These are phyloP conservation scores for Talaromyces funiculosus DNA, from an alignment of 2,329 filamentous ascomycete species.

Conservation along the genomic window DNA sequence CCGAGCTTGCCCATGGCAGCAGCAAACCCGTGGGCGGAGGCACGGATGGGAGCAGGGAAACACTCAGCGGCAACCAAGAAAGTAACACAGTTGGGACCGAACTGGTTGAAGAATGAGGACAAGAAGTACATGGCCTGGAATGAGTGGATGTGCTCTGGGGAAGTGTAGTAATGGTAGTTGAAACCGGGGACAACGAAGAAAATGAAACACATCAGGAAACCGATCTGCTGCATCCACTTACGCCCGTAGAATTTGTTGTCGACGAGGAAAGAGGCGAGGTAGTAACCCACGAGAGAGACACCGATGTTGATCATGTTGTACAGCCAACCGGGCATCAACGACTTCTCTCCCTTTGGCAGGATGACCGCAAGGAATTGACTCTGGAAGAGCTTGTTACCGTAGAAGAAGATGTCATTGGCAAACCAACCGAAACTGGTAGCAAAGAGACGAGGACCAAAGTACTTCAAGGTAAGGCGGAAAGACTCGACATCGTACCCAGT, in stretches of 20 bases:
- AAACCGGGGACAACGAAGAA: constrained; percentile 90
- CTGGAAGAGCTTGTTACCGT: constrained; percentile 98
- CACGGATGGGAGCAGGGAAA: constrained; percentile 90
- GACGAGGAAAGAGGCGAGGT: constrained; percentile 79
- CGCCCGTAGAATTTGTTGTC: constrained; percentile 96
- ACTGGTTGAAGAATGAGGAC: constrained; percentile 98
- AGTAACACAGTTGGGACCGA: constrained; percentile 91
- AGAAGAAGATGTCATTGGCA: constrained; percentile 97
- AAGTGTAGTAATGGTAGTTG: constrained; percentile 77
- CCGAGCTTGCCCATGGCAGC: constrained; percentile 85
- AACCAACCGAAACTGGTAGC: constrained; percentile 90
- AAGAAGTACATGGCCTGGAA: constrained; percentile 99
- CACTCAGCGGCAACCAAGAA: constrained; percentile 95
- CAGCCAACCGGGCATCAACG: constrained; percentile 79
- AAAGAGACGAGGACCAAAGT: constrained; percentile 80
- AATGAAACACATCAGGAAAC: constrained; percentile 88
- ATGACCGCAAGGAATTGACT: constrained; percentile 81
- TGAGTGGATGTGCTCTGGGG: constrained; percentile 63
- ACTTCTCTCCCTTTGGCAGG: constrained; percentile 55
- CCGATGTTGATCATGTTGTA: constrained; percentile 91
- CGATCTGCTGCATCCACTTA: constrained; percentile 93
- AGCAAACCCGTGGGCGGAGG: constrained; percentile 91
- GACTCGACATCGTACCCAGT: constrained; percentile 91
- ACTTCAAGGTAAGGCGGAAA: constrained; percentile 66
- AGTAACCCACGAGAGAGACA: constrained; percentile 83